Conservation (phyloP, 257 asterid species). For the Lithospermum erythrorhizon region DNA sequence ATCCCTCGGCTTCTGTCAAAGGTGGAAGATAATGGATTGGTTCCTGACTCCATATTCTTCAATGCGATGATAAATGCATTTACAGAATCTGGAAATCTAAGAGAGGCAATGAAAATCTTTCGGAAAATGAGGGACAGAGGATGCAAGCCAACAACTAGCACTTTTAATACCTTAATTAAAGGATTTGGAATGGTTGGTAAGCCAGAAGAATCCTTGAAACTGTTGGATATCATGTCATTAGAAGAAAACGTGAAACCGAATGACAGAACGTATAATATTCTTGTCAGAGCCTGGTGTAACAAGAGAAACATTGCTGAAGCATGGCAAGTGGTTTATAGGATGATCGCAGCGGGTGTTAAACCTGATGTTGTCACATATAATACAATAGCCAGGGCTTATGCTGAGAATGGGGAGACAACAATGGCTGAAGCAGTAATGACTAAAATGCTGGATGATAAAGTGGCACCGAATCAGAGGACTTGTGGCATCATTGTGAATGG, state of each 20-base stretch:
- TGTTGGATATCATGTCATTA: constrained; percentile 47
- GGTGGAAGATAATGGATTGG: constrained; percentile 59
- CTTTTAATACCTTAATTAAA: constrained; percentile 74
- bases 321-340: constrained; percentile 50
- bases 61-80: constrained; percentile 90
- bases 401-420: constrained; percentile 52
- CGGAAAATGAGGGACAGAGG: constrained; percentile 64
- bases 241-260: constrained; percentile 59
- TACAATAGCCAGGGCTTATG: constrained; percentile 75
- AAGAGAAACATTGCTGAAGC: constrained; percentile 52
- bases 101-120: constrained; percentile 72
- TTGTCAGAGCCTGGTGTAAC: constrained; percentile 80
- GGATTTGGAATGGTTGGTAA: constrained; percentile 75
- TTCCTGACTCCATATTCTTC: constrained; percentile 86
- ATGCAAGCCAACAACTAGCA: constrained; percentile 75
- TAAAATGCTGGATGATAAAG: constrained; percentile 47
- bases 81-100: constrained; percentile 79
- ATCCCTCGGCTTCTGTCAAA: constrained; percentile 59
- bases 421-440: constrained; percentile 63
- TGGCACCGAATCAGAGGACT: constrained; percentile 61
- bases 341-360: constrained; percentile 55
- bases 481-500: constrained; percentile 85
- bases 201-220: constrained; percentile 75
- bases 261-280: constrained; percentile 79
- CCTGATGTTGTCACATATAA: constrained; percentile 82